phyloP scores from a whole-genome alignment of 805 yeast genomes.

The Wickerhamomyces pijperi region DNA sequence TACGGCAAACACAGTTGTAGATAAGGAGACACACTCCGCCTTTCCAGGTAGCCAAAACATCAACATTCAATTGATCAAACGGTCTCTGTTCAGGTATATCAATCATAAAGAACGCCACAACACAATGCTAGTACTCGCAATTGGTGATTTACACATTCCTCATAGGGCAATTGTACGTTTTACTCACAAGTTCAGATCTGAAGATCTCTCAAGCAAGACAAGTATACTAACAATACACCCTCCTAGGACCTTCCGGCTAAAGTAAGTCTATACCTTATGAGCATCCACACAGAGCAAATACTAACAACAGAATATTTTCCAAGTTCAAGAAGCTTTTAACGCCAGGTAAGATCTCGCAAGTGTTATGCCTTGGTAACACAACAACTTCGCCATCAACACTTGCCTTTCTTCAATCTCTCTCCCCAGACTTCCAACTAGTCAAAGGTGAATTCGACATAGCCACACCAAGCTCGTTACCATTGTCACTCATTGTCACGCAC shows the following conservation, averaged over 20 bases:
- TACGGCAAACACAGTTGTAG: too few species aligned
- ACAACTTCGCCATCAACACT: constrained; percentile 55
- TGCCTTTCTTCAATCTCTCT: constrained; percentile 51
- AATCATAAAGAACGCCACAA: too few species aligned
- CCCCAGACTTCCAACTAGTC: constrained; percentile 66
- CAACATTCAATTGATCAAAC: too few species aligned
- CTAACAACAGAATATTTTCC: constrained; percentile 1
- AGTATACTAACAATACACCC: constrained; percentile 5
- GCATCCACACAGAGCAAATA: too few species aligned
- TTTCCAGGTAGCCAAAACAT: too few species aligned
- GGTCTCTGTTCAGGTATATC: too few species aligned
- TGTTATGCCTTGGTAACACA: constrained; percentile 75
- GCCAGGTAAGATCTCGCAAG: constrained; percentile 82
- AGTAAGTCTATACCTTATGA: too few species aligned
- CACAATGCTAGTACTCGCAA: constrained; percentile 69
- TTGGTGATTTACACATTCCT: constrained; percentile 88
- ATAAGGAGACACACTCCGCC: too few species aligned
- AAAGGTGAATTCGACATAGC: constrained; percentile 66
- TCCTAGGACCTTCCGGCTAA: constrained; percentile 33
- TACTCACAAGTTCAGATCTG: background rate
- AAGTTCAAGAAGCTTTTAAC: constrained; percentile 65
- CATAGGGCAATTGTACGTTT: constrained; percentile 58
- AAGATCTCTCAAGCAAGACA: constrained; percentile 2
- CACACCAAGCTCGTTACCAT: constrained; percentile 37
- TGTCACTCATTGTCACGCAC: constrained; percentile 50